Evolutionary conservation across 768 basidiomycete species (phyloP).

Genomic region (Leccinum rimulosum): DNA sequence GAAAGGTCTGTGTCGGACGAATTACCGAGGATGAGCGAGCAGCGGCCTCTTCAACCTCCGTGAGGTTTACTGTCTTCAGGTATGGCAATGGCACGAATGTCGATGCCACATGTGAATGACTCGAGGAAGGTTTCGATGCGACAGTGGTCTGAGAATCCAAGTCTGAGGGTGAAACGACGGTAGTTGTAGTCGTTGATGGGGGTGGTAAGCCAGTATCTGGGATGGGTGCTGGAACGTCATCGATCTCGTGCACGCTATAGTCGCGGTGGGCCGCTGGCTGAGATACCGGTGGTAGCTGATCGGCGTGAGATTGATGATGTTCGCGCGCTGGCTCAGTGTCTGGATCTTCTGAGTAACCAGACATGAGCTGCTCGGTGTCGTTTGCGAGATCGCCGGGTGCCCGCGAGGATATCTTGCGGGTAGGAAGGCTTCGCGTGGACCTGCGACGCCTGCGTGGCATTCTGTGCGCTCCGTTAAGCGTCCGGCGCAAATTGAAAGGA

Average conservation of each 20-base stretch:
- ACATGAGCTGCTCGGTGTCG: conserved; percentile 25
- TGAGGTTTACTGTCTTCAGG: conserved; percentile 26
- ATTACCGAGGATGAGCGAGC: conserved; percentile 11
- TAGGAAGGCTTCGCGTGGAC: conserved; percentile 1
- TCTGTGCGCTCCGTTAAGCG: conserved; percentile 15
- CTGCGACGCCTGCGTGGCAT: conserved; percentile 22
- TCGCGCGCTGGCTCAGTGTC: conserved; percentile 1
- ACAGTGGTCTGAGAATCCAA: conserved; percentile 24
- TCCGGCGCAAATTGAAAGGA: conserved; percentile 28
- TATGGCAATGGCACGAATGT: conserved; percentile 31
- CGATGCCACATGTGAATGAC: conserved; percentile 12
- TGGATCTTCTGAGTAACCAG: neutral
- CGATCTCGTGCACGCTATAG: conserved; percentile 29
- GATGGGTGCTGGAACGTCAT: conserved; percentile 28
- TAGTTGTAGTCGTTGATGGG: conserved; percentile 17
- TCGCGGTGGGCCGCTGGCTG: conserved; percentile 18
- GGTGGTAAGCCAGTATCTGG: conserved; percentile 33
- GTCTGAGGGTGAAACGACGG: conserved; percentile 7
- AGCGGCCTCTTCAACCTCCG: conserved; percentile 17
- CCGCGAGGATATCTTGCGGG: conserved; percentile 13
- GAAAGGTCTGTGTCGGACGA: conserved; percentile 4
- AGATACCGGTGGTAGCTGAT: conserved; percentile 11
- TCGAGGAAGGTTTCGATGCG: conserved; percentile 16
- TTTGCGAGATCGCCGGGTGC: conserved; percentile 7
- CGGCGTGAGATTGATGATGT: conserved; percentile 6